Evolutionary conservation across 2,329 filamentous ascomycete genomes (phyloP), one percentile per base, ranked within the genome.

Genomic region (Drechslerella dactyloides): DNA sequence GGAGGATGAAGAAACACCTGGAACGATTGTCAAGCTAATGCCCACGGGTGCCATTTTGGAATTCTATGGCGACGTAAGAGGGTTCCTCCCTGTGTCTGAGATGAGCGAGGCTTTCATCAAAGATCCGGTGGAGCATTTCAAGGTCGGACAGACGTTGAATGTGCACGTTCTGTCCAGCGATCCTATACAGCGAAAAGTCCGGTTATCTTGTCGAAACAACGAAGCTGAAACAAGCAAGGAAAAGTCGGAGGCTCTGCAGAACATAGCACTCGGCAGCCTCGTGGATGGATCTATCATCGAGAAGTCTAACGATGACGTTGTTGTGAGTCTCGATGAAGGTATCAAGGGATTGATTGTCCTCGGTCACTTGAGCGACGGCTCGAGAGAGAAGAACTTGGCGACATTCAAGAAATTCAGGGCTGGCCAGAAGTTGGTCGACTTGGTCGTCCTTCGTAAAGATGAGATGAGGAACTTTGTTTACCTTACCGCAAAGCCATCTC

Each of bases 61-160:
- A 78, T 99, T 97, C 80, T 99, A 96, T 77, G 91, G 91, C 17
- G 81, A 84, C 7, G 83, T 99, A 19, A 86, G 87, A 74, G 96
- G 90, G 7, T 99, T 96, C 82, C 84, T 99, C 61, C 94, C 94
- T 1, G 88, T 96, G 0, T 90, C 90, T 0, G 93, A 99, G 80
- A 99, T 99, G 94, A 97, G 94, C 78, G 94, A 99, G 79, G 92
- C 93, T 10, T 97, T 89, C 78, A 97, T 99, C 77, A 86, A 89
- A 75, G 90, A 97, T 77, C 92, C 94, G 2, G 86, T 86, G 51
- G 88, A 96, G 77, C 93, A 97, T 80, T 99, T 99, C 82, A 87
- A 89, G 37, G 81, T 87, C 48, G 96, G 94, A 0, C 94, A 99
- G 79, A 93, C 96, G 1, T 89, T 99, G 75, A 96, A 87, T 77